Evolutionary conservation across 768 basidiomycete species (phyloP), one percentile per base, ranked within the genome.

Genomic region (Lactarius vividus): DNA sequence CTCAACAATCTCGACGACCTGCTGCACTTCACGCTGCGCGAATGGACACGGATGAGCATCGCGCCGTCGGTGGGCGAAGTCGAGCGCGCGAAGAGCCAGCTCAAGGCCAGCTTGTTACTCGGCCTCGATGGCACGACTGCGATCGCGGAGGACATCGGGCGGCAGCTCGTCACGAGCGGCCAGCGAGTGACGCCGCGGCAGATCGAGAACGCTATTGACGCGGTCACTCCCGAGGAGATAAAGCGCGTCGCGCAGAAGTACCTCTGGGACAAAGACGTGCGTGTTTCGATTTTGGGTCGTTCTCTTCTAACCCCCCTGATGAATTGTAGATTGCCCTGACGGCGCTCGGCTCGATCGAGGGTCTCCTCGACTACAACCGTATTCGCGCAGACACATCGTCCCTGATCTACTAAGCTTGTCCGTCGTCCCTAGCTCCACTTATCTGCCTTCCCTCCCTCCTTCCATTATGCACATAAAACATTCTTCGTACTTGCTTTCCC

Each of bases 131-230:
- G 97, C n/a, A 91, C 94, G 20, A 98, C 95, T 37, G 94, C 95
- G 60, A 85, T 96, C 68, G 96, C 97, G 39, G 97, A 99, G 81
- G 97, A 99, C 73, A 95, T 98, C 77, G 96, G 97, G n/a, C 82
- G 96, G 72, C 96, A 98, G 75, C 84, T 99, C 66, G 92, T 99
- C 66, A 98, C 96, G 39, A 94, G 88, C 68, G 97, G 97, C 62
- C 88, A 83, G 69, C 83, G 97, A 72, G 83, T 91, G 79, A 91
- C 95, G 20, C 96, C 97, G 57, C 85, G 88, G 76, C 94, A 99
- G 79, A 94, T 96, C 69, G 97, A 98, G 83, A 83, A 83, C 63
- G 93, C 94, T 29, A 86, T 98, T 54, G 94, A 98, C 74, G 88
- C 90, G 28, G 94, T 99, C 62, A 88, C 86, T 28, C 79, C 86